A percentile compares a stretch with the other conserved stretches of the same genome.
Conservation (phyloP, 768 basidiomycete species). For the Pleurotus citrinopileatus region DNA sequence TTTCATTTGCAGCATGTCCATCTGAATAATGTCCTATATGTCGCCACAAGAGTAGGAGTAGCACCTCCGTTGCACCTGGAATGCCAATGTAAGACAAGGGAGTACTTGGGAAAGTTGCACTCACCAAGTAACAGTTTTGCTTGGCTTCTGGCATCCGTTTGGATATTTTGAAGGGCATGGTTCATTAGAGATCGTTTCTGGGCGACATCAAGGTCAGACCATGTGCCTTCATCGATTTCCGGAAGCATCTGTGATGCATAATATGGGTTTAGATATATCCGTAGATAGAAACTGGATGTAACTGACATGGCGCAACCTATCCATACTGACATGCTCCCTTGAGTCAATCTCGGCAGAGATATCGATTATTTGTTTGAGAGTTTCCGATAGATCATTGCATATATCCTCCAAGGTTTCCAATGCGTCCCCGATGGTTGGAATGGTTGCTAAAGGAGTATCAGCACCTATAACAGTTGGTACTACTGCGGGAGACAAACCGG, state of each 20-base stretch:
- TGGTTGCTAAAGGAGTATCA: constrained; percentile 47
- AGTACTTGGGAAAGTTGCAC: constrained; percentile 17
- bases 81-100: background rate
- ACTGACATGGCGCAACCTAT: constrained; percentile 70
- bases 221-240: constrained; percentile 54
- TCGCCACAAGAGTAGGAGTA: constrained; percentile 77
- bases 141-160: constrained; percentile 32
- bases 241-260: background rate
- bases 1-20: constrained; percentile 28
- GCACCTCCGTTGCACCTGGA: constrained; percentile 71
- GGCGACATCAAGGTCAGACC: constrained; percentile 63
- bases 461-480: too few species aligned
- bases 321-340: constrained; percentile 67
- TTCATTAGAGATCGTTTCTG: constrained; percentile 70
- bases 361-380: constrained; percentile 63
- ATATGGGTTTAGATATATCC: background rate
- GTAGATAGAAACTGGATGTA: background rate
- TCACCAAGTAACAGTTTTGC: constrained; percentile 57
- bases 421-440: constrained; percentile 74
- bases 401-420: constrained; percentile 65
- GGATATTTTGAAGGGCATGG: constrained; percentile 54
- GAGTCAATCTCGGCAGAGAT: constrained; percentile 69
- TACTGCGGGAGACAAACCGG: constrained; percentile 47
- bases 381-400: constrained; percentile 55
- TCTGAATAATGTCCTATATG: constrained; percentile 69